A percentile compares a stretch with the other conserved stretches of the same genome.
phyloP scores from a whole-genome alignment of 2,329 filamentous ascomycete species.

The Pseudopithomyces chartarum region DNA sequence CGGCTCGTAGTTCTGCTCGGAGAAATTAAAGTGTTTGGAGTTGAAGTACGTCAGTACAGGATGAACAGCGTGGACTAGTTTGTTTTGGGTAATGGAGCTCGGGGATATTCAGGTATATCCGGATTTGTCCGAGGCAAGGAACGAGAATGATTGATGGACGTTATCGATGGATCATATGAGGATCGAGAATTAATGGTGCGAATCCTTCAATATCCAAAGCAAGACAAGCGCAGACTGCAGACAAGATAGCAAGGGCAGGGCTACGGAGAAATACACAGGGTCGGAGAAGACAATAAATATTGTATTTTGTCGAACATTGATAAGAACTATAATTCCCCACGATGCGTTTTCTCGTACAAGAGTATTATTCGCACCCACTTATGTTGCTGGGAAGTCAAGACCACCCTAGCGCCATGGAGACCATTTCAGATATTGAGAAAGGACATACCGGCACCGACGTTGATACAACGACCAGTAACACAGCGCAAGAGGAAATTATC shows the following conservation, averaged over 20 bases:
- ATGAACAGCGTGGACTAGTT: not conserved
- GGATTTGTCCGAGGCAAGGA: constrained; percentile 4
- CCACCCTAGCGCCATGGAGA: not conserved
- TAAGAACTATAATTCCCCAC: not conserved
- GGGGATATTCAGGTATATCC: constrained; percentile 2
- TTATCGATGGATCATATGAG: not conserved
- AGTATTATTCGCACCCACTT: too few relatives aligned
- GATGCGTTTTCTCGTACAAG: not conserved
- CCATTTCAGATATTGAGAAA: not conserved
- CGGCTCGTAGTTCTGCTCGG: not conserved
- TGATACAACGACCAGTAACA: not conserved
- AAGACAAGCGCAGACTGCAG: not conserved
- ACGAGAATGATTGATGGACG: not conserved
- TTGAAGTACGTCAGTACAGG: not conserved
- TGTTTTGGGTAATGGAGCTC: not conserved
- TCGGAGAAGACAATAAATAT: not conserved
- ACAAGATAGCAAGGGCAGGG: not conserved
- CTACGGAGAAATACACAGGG: not conserved
- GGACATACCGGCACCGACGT: not conserved
- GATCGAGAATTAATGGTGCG: not conserved
- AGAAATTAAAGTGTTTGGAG: constrained; percentile 3
- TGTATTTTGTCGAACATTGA: not conserved
- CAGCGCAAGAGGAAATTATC: not conserved
- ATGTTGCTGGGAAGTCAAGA: not conserved
- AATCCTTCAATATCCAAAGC: not conserved